phyloP scores from a whole-genome alignment of 768 basidiomycete genomes.

The Amanita exitialis region DNA sequence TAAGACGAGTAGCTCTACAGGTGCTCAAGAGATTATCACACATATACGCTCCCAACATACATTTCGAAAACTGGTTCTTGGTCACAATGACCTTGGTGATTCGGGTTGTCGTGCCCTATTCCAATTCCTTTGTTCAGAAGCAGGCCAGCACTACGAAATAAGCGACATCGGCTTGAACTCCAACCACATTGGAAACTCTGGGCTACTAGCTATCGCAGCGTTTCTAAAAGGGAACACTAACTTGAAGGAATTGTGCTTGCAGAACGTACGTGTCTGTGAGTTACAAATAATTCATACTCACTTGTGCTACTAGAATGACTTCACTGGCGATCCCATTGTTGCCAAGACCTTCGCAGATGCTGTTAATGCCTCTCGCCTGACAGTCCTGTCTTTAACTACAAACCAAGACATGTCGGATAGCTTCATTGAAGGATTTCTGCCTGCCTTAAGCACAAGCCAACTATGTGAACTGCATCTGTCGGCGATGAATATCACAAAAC shows the following conservation, averaged over 20 bases:
- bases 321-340: conserved; percentile 22
- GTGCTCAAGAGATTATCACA: conserved; percentile 39
- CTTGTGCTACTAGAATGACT: conserved; percentile 13
- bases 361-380: conserved; percentile 44
- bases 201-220: conserved; percentile 40
- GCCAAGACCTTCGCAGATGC: conserved; percentile 33
- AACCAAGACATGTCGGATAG: conserved; percentile 39
- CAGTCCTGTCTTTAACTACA: conserved; percentile 39
- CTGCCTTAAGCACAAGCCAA: conserved; percentile 33
- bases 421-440: conserved; percentile 41
- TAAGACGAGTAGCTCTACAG: conserved; percentile 18
- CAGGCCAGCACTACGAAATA: conserved; percentile 35
- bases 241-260: conserved; percentile 43
- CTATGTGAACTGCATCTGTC: conserved; percentile 50
- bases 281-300: neutral
- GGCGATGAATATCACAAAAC: conserved; percentile 33
- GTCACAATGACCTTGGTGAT: conserved; percentile 47
- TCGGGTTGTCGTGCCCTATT: conserved; percentile 47
- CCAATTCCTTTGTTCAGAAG: conserved; percentile 38
- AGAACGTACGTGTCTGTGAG: conserved; percentile 34
- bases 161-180: conserved; percentile 48
- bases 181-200: conserved; percentile 44
- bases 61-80: conserved; percentile 44
- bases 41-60: conserved; percentile 32
- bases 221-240: conserved; percentile 38